Evolutionary conservation across 202 grass and related monocot genomes (phyloP), one percentile per base, ranked within the genome.

Genomic region (Panicum virgatum): DNA sequence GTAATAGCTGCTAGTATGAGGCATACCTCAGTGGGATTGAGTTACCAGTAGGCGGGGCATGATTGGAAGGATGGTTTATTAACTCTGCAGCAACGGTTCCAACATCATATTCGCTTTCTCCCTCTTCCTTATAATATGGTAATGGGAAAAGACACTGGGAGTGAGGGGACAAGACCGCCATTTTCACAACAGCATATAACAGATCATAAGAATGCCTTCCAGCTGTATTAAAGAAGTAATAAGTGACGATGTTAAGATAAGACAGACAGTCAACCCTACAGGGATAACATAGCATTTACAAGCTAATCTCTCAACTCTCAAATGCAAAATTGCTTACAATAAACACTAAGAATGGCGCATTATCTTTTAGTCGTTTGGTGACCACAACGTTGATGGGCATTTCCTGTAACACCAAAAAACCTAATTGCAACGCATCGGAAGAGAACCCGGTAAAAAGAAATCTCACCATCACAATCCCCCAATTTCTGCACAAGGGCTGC

Each of bases 21-120:
- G 47, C 65, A 72, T 94, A 97, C 95, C 92, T 90, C 10, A 73
- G 70, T 51, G 84, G 88, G 43, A 90, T 82, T 62, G 86, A 82
- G 43, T 73, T 45, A n/a, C 83, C 76, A 54, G 13, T 75, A 44
- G 72, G 80, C 74, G 69, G 67, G 51, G 69, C 69, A 65, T 77
- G 79, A 59, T 82, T 57, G 79, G 75, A 63, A 69, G 89, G 64
- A 91, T 69, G 66, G 3, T 30, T 51, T 69, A 78, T 81, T 62
- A 93, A 85, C 69, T 88, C 87, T 6, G 57, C 25, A 77, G 86
- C 27, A 53, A 79, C 69, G 48, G 61, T 71, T 58, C n/a, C 78
- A 58, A 83, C 88, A 25, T 82, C 80, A 88, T 9, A 47, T 37
- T n/a, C 32, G n/a, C 2, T 68, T 79, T 85, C 86, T 86, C 59